Conservation (phyloP, 2,329 filamentous ascomycete species). For the Talaromyces atroroseus region DNA sequence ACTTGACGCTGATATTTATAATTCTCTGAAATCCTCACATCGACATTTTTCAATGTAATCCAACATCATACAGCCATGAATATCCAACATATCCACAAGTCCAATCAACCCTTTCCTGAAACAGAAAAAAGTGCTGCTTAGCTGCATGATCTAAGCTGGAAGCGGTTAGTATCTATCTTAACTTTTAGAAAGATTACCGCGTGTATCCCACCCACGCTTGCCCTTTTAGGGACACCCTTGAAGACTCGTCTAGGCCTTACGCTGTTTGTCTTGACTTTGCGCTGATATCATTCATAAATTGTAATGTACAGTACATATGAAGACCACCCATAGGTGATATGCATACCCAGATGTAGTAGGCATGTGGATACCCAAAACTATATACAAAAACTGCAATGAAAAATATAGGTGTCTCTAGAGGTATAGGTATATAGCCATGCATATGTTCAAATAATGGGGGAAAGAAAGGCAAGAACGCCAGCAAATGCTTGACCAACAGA, state of each 20-base stretch:
- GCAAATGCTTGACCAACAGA: neutral
- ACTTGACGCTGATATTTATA: neutral
- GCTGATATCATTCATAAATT: neutral
- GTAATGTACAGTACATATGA: too few species aligned
- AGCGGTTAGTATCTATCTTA: neutral
- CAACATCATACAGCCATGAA: neutral
- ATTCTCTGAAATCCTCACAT: neutral
- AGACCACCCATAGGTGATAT: neutral
- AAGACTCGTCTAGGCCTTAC: too few species aligned
- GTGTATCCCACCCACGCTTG: neutral
- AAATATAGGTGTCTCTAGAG: neutral
- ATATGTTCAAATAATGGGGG: neutral
- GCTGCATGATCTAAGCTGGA: neutral
- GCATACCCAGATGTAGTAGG: neutral
- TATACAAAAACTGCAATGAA: neutral
- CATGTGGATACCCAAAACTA: neutral
- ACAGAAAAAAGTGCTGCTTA: neutral
- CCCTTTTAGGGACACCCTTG: neutral
- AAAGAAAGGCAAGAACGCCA: neutral
- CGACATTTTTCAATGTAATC: neutral
- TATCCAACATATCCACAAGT: too few species aligned
- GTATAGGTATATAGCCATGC: neutral
- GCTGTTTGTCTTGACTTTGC: neutral
- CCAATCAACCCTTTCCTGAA: neutral
- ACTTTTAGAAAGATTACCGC: neutral